These are phyloP conservation scores for Brassica cretica DNA, from an alignment of 345 rosid species.

Conservation along the genomic window DNA sequence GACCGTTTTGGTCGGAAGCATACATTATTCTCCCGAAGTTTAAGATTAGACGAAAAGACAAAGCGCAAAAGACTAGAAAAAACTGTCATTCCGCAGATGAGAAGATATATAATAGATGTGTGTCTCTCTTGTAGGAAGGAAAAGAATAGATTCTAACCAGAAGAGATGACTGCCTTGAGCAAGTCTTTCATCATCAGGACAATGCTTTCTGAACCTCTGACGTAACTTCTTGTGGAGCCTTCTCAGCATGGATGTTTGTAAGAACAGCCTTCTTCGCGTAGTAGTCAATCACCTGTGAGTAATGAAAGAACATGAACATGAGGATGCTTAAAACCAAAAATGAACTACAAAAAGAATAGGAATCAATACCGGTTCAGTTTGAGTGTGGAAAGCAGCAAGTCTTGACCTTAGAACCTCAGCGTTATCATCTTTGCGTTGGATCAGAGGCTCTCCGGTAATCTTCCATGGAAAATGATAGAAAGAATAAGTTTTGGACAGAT, in stretches of 20 bases:
- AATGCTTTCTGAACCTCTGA: constrained; percentile 74
- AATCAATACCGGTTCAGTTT: constrained; percentile 69
- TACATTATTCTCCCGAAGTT: constrained; percentile 11
- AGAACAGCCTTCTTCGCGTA: constrained; percentile 65
- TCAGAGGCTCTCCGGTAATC: constrained; percentile 84
- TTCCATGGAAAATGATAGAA: constrained; percentile 23
- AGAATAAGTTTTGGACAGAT: too few relatives aligned
- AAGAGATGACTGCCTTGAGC: constrained; percentile 18
- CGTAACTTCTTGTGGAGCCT: constrained; percentile 70
- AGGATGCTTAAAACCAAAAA: neutral
- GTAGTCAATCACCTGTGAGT: constrained; percentile 73
- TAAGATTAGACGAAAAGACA: constrained; percentile 5
- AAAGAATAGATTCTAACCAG: constrained; percentile 36
- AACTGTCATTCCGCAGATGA: constrained; percentile 35
- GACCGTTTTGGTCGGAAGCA: neutral
- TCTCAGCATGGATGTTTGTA: constrained; percentile 72
- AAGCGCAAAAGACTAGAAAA: constrained; percentile 15
- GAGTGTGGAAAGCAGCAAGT: constrained; percentile 77
- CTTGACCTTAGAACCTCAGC: constrained; percentile 80
- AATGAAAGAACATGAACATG: constrained; percentile 7
- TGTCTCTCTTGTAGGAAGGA: constrained; percentile 26
- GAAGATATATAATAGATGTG: constrained; percentile 23
- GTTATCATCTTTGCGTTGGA: constrained; percentile 88
- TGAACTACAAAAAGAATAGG: neutral
- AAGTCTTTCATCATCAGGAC: constrained; percentile 35